Base-by-base conservation (phyloP, 2,329 filamentous ascomycete genomes). In the Trichoderma sp. region DNA sequence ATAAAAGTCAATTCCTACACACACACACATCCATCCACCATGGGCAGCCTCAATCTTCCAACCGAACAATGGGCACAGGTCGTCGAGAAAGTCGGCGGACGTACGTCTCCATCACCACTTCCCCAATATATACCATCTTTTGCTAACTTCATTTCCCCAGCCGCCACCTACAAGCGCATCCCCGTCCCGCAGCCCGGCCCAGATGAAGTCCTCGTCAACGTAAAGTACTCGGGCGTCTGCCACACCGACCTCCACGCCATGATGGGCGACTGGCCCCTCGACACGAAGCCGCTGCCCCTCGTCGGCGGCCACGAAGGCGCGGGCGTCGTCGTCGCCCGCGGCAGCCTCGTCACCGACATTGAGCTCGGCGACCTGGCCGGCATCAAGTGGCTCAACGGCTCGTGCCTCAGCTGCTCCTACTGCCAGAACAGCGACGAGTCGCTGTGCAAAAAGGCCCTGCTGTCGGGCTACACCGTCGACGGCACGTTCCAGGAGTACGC, bases 401-500 rank as follows among this genome's bases (percentile, higher is more conserved):
- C 91, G 58, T 97, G 95, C 81, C 84, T 97, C 71, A 81, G 85
- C 72, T 98, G 94, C 83, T 86, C 89, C 74, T 97, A 92, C 86
- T 97, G 94, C 84, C 89, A 91, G 77, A 86, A 89, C 74, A 81
- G 88, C 59, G 92, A 97, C 74, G 94, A 97, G 83, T 91, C 93
- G 3, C 89, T 97, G 6, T 98, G 95, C 83, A 80, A 86, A 19
- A 84, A 92, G 70, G 88, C 92, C 31, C 83, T 87, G 43, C 87
- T 97, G 52, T 96, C 93, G 0, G 95, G 95, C 68, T 97, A 96
- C 86, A 96, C 93, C 5, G 93, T 97, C 78, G 92, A 97, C 79
- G 94, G 94, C 37, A 90, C 90, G 53, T 97, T 97, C 87, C 94
- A 97, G 84, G 90, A 97, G 84, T 97, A 97, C 83, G 89, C 88